Base-by-base conservation (phyloP, 805 yeast genomes). In the Pichia cabralensis region DNA sequence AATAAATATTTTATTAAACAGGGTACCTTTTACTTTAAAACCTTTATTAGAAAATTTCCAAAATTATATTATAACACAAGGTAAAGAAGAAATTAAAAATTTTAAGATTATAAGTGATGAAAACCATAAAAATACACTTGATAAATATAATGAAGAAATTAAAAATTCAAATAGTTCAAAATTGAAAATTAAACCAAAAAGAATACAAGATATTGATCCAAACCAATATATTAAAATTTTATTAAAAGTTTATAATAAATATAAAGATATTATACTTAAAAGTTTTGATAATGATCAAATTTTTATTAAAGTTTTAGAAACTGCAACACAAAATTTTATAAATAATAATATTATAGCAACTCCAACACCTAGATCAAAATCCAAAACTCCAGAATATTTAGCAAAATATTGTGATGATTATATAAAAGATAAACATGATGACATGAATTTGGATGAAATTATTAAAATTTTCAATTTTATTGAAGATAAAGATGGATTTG, bases 401-500 rank as follows among this genome's bases (percentile, higher is more conserved):
- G 96, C 97, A 6, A 77, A 77, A 53, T 92, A 85, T 55, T 74
- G 88, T 36, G 98, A 92, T 61, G 71, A 77, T 30, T 65, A 88
- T 46, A 69, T 94, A 48, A 83, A 78, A 53, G 80, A 79, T 52
- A 82, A 80, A 52, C 71, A 76, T n/a, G 62, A 65, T 39, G 89
- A 80, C 51, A 74, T 88, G 77, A 74, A 76, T 34, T 74, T 81
- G 30, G 88, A 81, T 46, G 92, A 88, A 50, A 71, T 92, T 48
- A 83, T 89, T 82, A 72, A 78, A 12, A 67, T 92, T 19, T 84
- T 92, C 66, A 79, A 78, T 51, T 89, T 82, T 53, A 69, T 94
- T 39, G 86, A 83, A 28, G 97, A 92, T 55, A 88, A 86, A 56
- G 97, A 94, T 62, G 83, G 92, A 27, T 94, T 92, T 60, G 97